Conservation (phyloP, 2,329 filamentous ascomycete genomes). For the Curvularia sp. region DNA sequence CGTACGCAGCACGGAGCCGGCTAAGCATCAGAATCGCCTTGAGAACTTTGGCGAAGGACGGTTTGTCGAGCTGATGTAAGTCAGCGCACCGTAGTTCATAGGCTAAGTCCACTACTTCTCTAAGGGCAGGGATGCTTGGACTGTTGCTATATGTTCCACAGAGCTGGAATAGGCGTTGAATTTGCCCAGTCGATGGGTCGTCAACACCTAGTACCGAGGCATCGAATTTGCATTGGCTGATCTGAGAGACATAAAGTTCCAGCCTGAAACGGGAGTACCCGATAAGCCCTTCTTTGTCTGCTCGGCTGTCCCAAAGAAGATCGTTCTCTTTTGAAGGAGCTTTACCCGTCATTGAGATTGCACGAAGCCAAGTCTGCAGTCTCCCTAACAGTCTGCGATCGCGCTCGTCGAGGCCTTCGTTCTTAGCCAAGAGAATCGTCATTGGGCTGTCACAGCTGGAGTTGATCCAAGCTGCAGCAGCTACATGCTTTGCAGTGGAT, state of each 20-base stretch:
- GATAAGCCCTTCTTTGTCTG: not conserved
- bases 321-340: not conserved
- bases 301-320: not conserved
- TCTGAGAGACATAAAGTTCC: not conserved
- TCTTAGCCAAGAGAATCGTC: not conserved
- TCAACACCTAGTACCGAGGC: not conserved
- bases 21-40: not conserved
- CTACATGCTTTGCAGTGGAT: not conserved
- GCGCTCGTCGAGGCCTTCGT: not conserved
- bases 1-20: not conserved
- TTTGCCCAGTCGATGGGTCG: not conserved
- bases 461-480: not conserved
- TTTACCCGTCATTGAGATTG: not conserved
- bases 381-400: not conserved
- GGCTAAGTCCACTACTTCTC: not conserved
- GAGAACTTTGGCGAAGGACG: not conserved
- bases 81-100: not conserved
- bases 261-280: not conserved
- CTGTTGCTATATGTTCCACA: not conserved
- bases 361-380: not conserved
- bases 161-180: not conserved
- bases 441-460: not conserved
- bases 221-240: not conserved
- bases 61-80: not conserved
- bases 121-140: not conserved